These are phyloP conservation scores for Trebouxia sp. DNA, from an alignment of 139 green algal genomes.

Conservation along the genomic window DNA sequence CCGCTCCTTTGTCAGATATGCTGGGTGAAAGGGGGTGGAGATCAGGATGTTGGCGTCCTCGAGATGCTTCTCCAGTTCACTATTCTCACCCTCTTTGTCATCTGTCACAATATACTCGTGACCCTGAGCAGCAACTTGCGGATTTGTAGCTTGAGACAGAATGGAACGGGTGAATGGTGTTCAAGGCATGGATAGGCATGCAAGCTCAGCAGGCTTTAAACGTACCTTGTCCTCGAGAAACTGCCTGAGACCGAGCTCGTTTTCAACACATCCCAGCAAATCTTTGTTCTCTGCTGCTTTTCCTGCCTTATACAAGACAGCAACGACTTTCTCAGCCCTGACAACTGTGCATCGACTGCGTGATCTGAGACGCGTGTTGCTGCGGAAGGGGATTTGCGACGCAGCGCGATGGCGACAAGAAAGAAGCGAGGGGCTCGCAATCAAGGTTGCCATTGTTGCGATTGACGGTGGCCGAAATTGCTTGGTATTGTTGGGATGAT, in stretches of 20 bases:
- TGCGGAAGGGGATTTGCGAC: no score
- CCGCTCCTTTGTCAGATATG: constrained; percentile 30
- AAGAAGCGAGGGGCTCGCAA: no score
- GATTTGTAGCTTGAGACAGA: background rate
- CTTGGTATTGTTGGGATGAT: no score
- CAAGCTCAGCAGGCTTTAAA: no score
- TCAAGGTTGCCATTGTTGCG: no score
- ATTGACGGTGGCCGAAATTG: no score
- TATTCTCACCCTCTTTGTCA: constrained; percentile 34
- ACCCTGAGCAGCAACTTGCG: background rate
- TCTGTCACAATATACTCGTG: constrained; percentile 36
- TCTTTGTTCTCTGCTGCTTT: constrained; percentile 26
- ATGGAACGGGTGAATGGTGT: no score
- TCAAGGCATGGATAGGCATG: no score
- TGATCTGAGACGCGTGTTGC: background rate
- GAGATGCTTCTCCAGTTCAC: constrained; percentile 32
- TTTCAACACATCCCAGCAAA: constrained; percentile 35
- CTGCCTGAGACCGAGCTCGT: constrained; percentile 34
- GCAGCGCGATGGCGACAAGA: no score
- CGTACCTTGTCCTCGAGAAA: constrained; percentile 32
- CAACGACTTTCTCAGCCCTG: constrained; percentile 19
- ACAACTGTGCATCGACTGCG: background rate
- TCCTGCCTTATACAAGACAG: constrained; percentile 21
- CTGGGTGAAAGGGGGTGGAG: constrained; percentile 39
- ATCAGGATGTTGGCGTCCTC: constrained; percentile 35